A percentile compares a stretch with the other conserved stretches of the same genome.
These are phyloP conservation scores for Coprinopsis cinerea DNA, from an alignment of 768 basidiomycete genomes.

Conservation along the genomic window DNA sequence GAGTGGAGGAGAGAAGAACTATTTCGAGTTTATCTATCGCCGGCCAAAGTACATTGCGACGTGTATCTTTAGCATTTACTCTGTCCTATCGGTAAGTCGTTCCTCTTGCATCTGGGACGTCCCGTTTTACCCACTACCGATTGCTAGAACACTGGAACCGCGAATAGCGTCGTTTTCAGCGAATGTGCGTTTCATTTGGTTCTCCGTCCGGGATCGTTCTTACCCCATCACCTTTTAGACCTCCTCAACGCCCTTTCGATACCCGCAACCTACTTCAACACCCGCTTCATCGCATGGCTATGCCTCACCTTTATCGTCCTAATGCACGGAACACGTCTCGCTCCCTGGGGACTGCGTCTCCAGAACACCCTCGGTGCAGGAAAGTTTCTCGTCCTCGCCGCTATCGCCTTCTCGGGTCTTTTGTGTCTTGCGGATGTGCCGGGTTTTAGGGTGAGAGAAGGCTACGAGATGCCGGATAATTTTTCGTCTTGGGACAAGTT, in stretches of 20 bases:
- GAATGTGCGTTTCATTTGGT: slow-evolving; percentile 46
- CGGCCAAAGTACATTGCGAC: slow-evolving; percentile 56
- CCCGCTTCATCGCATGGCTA: slow-evolving; percentile 47
- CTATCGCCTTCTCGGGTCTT: slow-evolving; percentile 50
- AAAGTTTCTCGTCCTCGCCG: slow-evolving; percentile 51
- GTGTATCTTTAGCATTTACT: slow-evolving; percentile 53
- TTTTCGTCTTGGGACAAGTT: slow-evolving; percentile 47
- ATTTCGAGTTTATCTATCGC: slow-evolving; percentile 65
- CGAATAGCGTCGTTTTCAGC: slow-evolving; percentile 61
- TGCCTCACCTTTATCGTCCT: slow-evolving; percentile 53
- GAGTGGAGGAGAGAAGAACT: slow-evolving; percentile 74
- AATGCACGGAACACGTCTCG: slow-evolving; percentile 49
- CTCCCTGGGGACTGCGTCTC: slow-evolving; percentile 47
- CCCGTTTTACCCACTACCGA: neutral
- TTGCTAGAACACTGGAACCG: slow-evolving; percentile 51
- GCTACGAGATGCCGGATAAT: slow-evolving; percentile 49
- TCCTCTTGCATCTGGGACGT: slow-evolving; percentile 1
- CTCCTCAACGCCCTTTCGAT: slow-evolving; percentile 47
- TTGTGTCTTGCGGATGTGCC: slow-evolving; percentile 42
- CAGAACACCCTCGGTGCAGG: slow-evolving; percentile 60
- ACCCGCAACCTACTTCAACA: slow-evolving; percentile 37
- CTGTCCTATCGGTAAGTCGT: slow-evolving; percentile 45
- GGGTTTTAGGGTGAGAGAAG: slow-evolving; percentile 44
- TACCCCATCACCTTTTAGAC: slow-evolving; percentile 35
- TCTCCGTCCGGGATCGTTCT: too few species aligned